Percentiles rank a stretch among this genome's conserved stretches.
Conservation (phyloP, 352 stramenopile species). For the Thraustochytrium sp. region DNA sequence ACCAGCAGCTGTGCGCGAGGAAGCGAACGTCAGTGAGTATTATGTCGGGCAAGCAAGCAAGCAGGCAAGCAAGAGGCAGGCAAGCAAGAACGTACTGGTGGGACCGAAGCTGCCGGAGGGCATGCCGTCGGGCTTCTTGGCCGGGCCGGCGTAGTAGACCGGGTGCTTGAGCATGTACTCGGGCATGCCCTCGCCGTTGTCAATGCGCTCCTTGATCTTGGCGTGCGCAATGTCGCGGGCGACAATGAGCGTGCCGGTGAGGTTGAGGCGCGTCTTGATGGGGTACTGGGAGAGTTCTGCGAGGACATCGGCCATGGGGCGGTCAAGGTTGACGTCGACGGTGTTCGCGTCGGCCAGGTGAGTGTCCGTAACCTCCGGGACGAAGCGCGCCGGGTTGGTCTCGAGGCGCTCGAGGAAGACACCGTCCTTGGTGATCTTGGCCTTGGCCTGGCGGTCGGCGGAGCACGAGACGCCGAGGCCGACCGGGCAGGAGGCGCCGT, state of each 20-base stretch:
- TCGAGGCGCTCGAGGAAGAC: conserved; percentile 80
- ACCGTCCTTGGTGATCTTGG: conserved; percentile 76
- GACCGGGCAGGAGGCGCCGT: conserved; percentile 76
- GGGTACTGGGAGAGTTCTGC: conserved; percentile 65
- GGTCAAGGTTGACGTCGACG: conserved; percentile 74
- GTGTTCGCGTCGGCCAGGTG: conserved; percentile 55
- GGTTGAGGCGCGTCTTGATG: conserved; percentile 66
- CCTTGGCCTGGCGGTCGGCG: conserved; percentile 68
- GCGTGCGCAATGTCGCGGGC: conserved; percentile 80
- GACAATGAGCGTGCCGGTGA: conserved; percentile 79
- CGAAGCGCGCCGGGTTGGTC: conserved; percentile 70
- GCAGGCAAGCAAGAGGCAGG: neutral
- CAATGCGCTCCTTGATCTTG: conserved; percentile 73
- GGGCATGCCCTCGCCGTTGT: conserved; percentile 70
- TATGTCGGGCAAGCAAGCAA: too few species aligned
- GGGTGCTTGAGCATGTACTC: conserved; percentile 82
- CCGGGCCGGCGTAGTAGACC: conserved; percentile 80
- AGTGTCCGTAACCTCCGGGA: conserved; percentile 66
- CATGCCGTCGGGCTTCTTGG: conserved; percentile 78
- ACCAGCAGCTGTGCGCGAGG: conserved; percentile 61
- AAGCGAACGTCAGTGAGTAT: too few species aligned
- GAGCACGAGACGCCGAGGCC: conserved; percentile 78
- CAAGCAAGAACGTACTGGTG: conserved; percentile 55
- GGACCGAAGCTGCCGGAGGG: conserved; percentile 75
- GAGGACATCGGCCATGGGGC: conserved; percentile 70